Evolutionary conservation across 176 grass and related monocot genomes (phyloP).

Genomic region (Ensete glaucum): DNA sequence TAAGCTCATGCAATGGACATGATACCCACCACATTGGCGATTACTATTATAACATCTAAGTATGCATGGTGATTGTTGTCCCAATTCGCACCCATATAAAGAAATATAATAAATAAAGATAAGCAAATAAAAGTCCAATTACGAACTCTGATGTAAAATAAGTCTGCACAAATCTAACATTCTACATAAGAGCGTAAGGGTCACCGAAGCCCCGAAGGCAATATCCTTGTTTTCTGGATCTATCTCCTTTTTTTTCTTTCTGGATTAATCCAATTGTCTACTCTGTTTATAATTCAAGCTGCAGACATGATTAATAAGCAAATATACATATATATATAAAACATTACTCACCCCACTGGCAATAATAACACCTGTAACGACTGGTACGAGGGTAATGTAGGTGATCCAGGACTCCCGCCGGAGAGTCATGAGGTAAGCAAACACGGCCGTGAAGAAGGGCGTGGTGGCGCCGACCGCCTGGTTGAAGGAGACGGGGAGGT

Average conservation of each 20-base stretch:
- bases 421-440: constrained; percentile 55
- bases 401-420: constrained; percentile 47
- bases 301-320: background rate
- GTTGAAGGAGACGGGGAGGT: constrained; percentile 96
- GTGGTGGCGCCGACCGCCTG: constrained; percentile 95
- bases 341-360: constrained; percentile 47
- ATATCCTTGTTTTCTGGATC: background rate
- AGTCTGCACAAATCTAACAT: too few relatives aligned
- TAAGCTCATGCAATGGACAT: background rate
- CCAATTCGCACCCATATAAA: background rate
- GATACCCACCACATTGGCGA: background rate
- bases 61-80: background rate
- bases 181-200: too few relatives aligned
- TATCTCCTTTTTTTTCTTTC: background rate
- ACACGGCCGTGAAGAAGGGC: constrained; percentile 88
- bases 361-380: constrained; percentile 80
- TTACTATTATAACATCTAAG: background rate
- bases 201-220: too few relatives aligned
- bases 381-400: constrained; percentile 63
- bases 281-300: background rate
- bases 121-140: background rate
- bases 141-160: background rate
- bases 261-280: background rate
- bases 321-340: too few relatives aligned
- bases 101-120: background rate